phyloP scores from a whole-genome alignment of 352 stramenopile species.

The Thraustochytrium aureum region DNA sequence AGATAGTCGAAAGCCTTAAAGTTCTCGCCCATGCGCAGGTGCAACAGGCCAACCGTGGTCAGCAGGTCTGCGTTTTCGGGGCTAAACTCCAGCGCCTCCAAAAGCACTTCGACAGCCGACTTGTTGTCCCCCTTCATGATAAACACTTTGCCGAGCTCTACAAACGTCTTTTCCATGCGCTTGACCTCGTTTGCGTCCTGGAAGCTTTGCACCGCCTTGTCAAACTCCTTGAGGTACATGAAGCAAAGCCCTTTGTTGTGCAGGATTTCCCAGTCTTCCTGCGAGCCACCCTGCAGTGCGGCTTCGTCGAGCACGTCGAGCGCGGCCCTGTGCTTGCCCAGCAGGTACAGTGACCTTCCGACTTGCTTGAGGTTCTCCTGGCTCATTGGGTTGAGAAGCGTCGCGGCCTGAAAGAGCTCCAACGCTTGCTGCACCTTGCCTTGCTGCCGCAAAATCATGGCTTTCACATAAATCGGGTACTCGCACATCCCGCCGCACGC shows the following conservation, averaged over 20 bases:
- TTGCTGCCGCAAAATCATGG: slow-evolving; percentile 78
- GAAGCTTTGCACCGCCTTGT: slow-evolving; percentile 78
- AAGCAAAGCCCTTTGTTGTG: slow-evolving; percentile 85
- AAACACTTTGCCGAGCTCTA: slow-evolving; percentile 84
- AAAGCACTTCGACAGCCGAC: slow-evolving; percentile 77
- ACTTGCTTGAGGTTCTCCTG: slow-evolving; percentile 86
- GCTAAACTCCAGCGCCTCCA: slow-evolving; percentile 87
- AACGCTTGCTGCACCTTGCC: slow-evolving; percentile 82
- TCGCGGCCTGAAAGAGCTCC: slow-evolving; percentile 84
- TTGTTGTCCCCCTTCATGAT: slow-evolving; percentile 77
- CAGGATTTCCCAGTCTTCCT: slow-evolving; percentile 89
- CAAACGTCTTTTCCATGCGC: slow-evolving; percentile 82
- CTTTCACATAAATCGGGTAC: slow-evolving; percentile 88
- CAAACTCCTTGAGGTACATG: slow-evolving; percentile 86
- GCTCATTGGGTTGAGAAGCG: slow-evolving; percentile 84
- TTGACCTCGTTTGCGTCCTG: slow-evolving; percentile 84
- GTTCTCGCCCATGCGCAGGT: slow-evolving; percentile 81
- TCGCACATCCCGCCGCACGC: slow-evolving; percentile 78
- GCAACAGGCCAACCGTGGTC: slow-evolving; percentile 81
- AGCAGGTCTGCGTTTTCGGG: slow-evolving; percentile 87
- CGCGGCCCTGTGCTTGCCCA: slow-evolving; percentile 67
- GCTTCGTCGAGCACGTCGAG: slow-evolving; percentile 43
- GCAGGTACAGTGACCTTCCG: slow-evolving; percentile 61
- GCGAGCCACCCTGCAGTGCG: slow-evolving; percentile 61
- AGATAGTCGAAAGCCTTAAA: slow-evolving; percentile 88